Percentiles rank a stretch among this genome's conserved stretches.
Conservation (phyloP, 257 asterid genomes). For the Nicotiana obtusifolia region DNA sequence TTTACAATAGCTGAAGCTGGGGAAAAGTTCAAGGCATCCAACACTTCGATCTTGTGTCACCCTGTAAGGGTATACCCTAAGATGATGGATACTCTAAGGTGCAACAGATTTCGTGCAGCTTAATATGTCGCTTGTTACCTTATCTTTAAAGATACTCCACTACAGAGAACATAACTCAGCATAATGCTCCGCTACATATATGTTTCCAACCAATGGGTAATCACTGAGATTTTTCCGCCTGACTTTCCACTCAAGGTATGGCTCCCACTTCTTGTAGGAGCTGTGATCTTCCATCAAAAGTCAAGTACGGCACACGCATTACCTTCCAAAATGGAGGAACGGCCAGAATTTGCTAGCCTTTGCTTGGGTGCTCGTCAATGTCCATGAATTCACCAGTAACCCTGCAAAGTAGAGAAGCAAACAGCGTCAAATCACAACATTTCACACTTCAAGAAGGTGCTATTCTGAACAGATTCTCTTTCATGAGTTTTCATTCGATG, state of each 20-base stretch:
- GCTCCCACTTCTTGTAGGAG: neutral
- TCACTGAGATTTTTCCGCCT: neutral
- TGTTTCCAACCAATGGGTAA: neutral
- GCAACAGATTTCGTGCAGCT: neutral
- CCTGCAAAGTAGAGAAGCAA: slow-evolving; percentile 30
- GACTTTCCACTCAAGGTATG: neutral
- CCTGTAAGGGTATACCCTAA: neutral
- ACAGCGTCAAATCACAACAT: neutral
- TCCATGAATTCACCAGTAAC: slow-evolving; percentile 69
- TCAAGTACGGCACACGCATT: neutral
- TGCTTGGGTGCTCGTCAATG: slow-evolving; percentile 24
- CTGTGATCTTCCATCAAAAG: neutral
- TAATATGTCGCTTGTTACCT: neutral
- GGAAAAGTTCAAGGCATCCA: neutral
- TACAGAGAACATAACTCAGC: neutral
- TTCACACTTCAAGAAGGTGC: neutral
- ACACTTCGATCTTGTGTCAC: neutral
- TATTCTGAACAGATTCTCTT: neutral
- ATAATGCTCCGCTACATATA: neutral
- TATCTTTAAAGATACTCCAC: neutral
- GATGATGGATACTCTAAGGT: neutral
- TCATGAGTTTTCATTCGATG: neutral
- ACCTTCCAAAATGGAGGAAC: neutral
- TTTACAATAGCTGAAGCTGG: neutral
- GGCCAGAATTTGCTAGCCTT: neutral